Evolutionary conservation across 2,329 filamentous ascomycete genomes (phyloP), one percentile per base, ranked within the genome.

Genomic region (Paracorniculantispora psalliotae): DNA sequence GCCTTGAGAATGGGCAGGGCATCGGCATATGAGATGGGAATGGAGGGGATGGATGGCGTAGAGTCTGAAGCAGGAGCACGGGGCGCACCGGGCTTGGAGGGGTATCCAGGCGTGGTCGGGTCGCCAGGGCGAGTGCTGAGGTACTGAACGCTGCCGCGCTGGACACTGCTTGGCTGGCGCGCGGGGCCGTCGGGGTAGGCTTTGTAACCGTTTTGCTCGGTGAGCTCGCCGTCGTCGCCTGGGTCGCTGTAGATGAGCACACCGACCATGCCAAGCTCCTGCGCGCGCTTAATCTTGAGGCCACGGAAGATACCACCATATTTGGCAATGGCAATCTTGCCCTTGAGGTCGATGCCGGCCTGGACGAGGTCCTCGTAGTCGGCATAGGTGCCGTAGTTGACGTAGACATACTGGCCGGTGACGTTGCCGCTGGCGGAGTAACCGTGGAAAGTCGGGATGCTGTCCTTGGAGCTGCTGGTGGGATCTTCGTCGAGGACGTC

Each of bases 381-480:
- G 63, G 82, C 76, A 69, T 87, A 96, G 0, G 90, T 94, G 55
- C 92, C 93, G 68, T 94, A 96, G 73, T 97, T 97, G 70, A 90
- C 91, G 68, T 88, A 97, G 33, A 96, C 90, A 64, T 90, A 94
- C 15, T 85, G 83, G 2, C 85, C 91, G 0, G 93, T 97, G 50
- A 96, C 93, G 71, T 97, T 96, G 28, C 93, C 93, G 61, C 81
- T 92, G 4, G 92, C 92, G 4, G 91, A 96, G 73, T 97, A 97
- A 56, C 93, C 94, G 69, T 97, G 93, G 77, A 97, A 97, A 0
- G 89, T 93, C 1, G 93, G 92, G 25, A 97, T 82, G 30, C 91
- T 81, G 67, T 92, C 82, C 10, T 82, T 74, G 48, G 91, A 77
- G 23, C 85, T 82, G 19, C 86, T 91, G 0, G 92, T 96, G 3